Base-by-base conservation (phyloP, 352 stramenopile genomes). In the Pythium angustatum region DNA sequence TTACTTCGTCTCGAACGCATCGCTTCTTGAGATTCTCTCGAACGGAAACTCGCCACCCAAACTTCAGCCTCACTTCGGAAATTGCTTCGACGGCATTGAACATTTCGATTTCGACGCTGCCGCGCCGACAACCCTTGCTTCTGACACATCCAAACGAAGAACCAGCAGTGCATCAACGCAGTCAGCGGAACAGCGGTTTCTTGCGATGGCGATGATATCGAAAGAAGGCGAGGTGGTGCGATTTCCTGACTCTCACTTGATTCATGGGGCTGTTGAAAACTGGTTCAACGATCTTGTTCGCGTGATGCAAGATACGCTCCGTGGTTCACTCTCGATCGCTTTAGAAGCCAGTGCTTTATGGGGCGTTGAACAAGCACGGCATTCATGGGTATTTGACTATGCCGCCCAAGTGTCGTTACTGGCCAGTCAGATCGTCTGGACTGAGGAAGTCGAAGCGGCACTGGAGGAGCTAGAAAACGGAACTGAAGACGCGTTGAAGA, bases 1-100 rank as follows among this genome's bases (percentile, higher is more conserved):
- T 65, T 98, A 99, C 62, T 99, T 99, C 62, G 91, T 98, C 33
- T 98, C 92, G 14, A 97, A 97, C 26, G 88, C 96, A 19, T 94
- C 91, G 24, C 67, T 99, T 30, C 82, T 98, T 3, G 94, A 98
- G 59, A 98, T 99, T 62, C 73, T 99, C 31, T 97, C 86, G 9
- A 98, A 98, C 72, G 95, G 96, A 6, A 98, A 94, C 48, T 64
- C 71, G 2, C 93, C 92, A 10, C 81, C 85, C 4, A 87, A 89
- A 9, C 81, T 98, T 21, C 80, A 96, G 66, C 86, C 87, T 12
- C 91, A 98, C 64, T 85, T 98, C 43, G 87, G 88, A 10, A 93
- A 96, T 50, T 93, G 92, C 49, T 98, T 97, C 62, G 91, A 98
- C 31, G 91, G 90, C 9, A 95, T 98, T 48, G 74, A 88, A 31